These are phyloP conservation scores for Ascobolus immersus DNA, from an alignment of 495 filamentous ascomycete species.

Conservation along the genomic window DNA sequence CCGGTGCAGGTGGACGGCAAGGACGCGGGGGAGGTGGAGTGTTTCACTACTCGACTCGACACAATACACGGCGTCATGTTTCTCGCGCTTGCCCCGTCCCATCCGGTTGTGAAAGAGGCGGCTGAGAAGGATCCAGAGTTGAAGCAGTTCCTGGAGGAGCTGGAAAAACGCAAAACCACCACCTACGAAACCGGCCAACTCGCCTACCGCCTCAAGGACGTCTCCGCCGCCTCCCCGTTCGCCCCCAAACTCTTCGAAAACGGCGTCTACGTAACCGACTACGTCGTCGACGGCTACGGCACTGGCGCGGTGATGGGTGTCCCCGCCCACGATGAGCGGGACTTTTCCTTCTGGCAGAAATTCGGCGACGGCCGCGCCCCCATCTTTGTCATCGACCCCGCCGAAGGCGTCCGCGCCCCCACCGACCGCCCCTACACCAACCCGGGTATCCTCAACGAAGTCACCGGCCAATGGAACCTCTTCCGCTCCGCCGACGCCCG, in stretches of 20 bases:
- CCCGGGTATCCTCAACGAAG: conserved; percentile 37
- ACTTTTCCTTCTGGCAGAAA: conserved; percentile 53
- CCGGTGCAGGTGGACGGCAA: conserved; percentile 21
- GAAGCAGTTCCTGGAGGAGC: conserved; percentile 36
- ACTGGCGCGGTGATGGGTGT: conserved; percentile 82
- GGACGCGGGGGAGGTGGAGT: conserved; percentile 25
- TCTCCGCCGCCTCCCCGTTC: conserved; percentile 42
- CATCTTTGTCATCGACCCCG: conserved; percentile 27
- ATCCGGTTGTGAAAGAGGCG: conserved; percentile 38
- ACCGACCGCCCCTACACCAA: conserved; percentile 27
- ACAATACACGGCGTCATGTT: conserved; percentile 69
- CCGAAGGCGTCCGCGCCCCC: conserved; percentile 22
- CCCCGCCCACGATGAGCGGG: conserved; percentile 54
- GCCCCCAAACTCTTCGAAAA: conserved; percentile 30
- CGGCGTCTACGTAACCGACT: conserved; percentile 58
- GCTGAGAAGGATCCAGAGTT: conserved; percentile 34
- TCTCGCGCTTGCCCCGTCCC: conserved; percentile 47
- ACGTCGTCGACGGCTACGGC: conserved; percentile 73
- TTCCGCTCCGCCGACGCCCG: conserved; percentile 35
- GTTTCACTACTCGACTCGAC: conserved; percentile 65
- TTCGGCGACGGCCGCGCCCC: conserved; percentile 22
- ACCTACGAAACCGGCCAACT: conserved; percentile 23
- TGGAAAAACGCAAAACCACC: conserved; percentile 20
- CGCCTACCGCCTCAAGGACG: conserved; percentile 36
- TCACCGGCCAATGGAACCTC: conserved; percentile 19